These are phyloP conservation scores for Scleroderma citrinum DNA, from an alignment of 768 basidiomycete species.

Conservation along the genomic window DNA sequence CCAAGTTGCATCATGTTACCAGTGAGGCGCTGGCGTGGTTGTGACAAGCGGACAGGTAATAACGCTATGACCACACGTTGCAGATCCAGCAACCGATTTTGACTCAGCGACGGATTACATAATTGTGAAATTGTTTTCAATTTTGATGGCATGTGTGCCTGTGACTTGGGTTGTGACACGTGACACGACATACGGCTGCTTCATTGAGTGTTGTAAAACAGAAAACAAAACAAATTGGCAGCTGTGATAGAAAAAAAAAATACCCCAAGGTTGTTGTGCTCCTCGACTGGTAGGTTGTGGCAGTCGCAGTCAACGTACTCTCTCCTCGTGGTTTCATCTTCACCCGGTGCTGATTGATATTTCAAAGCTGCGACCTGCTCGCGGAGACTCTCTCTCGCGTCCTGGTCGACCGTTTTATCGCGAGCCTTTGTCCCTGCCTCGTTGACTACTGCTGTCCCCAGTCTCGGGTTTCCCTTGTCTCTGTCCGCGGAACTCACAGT, in stretches of 20 bases:
- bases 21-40: conserved; percentile 16
- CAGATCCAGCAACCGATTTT: not conserved
- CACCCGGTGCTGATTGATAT: conserved; percentile 6
- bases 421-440: no score
- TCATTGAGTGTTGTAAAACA: not conserved
- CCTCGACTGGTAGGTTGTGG: not conserved
- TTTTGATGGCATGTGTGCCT: conserved; percentile 21
- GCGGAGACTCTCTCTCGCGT: not conserved
- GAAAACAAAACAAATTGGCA: not conserved
- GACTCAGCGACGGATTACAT: not conserved
- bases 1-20: conserved; percentile 19
- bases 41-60: conserved; percentile 1
- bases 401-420: not conserved
- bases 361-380: conserved; percentile 5
- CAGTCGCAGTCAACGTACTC: not conserved
- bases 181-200: conserved; percentile 1
- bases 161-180: conserved; percentile 25
- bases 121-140: not conserved
- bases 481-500: no score
- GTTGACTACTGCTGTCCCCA: no score
- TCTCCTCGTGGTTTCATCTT: not conserved
- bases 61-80: conserved; percentile 1
- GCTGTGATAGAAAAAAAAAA: not conserved
- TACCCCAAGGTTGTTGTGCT: not conserved
- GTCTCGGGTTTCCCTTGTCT: no score